Percentiles rank a stretch among this genome's conserved stretches.
Conservation (phyloP, 208 protist genomes). For the Entamoeba histolytica region DNA sequence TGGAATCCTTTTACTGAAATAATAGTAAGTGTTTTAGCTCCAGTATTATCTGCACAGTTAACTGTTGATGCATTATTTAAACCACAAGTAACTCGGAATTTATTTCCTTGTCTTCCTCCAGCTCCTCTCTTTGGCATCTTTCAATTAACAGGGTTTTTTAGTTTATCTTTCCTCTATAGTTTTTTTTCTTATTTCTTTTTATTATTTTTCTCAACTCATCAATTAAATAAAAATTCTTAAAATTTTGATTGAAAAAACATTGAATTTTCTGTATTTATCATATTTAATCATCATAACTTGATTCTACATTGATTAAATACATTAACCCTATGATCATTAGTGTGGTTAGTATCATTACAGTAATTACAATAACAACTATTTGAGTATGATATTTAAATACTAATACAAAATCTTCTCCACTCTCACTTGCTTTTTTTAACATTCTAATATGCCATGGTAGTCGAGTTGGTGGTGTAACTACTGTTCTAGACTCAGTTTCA, state of each 20-base stretch:
- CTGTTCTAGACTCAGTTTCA: background rate
- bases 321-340: background rate
- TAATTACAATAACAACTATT: background rate
- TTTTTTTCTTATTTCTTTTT: no score
- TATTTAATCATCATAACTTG: background rate
- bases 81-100: slow-evolving; percentile 90
- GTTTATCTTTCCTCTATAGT: no score
- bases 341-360: background rate
- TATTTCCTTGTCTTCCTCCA: slow-evolving; percentile 48
- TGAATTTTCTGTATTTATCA: no score
- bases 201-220: no score
- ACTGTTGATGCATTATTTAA: slow-evolving; percentile 90
- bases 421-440: background rate
- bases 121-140: slow-evolving; percentile 11
- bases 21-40: slow-evolving; percentile 97
- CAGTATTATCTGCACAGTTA: slow-evolving; percentile 99
- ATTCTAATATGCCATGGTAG: background rate
- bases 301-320: background rate
- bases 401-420: background rate
- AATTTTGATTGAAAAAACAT: no score
- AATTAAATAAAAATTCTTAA: no score
- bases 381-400: background rate
- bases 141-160: no score
- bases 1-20: slow-evolving; percentile 89
- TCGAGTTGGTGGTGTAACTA: background rate